These are phyloP conservation scores for Ballota nigra DNA, from an alignment of 257 asterid genomes.

Conservation along the genomic window DNA sequence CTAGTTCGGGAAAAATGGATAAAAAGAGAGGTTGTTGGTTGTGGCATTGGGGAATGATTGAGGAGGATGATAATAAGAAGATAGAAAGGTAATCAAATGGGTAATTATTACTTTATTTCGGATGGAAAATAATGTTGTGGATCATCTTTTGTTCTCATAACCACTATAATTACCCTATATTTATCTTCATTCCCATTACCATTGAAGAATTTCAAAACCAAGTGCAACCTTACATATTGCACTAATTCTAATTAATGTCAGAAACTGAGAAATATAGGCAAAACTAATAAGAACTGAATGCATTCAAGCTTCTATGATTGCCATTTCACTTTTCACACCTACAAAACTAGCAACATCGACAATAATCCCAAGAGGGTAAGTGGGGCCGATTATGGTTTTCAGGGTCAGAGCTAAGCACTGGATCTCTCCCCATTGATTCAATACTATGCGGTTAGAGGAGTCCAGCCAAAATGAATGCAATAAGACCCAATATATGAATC, in stretches of 20 bases:
- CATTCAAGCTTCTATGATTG: background rate
- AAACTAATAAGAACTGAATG: constrained; percentile 3
- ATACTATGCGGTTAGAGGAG: background rate
- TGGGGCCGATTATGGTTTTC: constrained; percentile 7
- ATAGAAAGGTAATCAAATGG: no score
- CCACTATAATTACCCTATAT: no score
- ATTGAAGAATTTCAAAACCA: no score
- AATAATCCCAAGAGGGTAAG: background rate
- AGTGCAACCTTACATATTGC: no score
- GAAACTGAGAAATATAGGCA: constrained; percentile 9
- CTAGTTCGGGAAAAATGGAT: no score
- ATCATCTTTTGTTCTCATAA: no score
- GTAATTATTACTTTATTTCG: no score
- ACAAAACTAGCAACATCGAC: background rate
- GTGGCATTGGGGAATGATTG: no score
- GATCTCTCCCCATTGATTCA: background rate
- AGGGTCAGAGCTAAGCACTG: background rate
- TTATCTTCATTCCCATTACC: no score
- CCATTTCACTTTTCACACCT: background rate
- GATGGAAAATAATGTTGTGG: no score
- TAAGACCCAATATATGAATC: background rate
- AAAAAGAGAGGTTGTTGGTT: no score
- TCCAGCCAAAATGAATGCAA: background rate
- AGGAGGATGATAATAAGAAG: no score
- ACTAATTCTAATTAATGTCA: background rate